Conservation (phyloP, 352 stramenopile genomes). For the Peronospora belbahrii region DNA sequence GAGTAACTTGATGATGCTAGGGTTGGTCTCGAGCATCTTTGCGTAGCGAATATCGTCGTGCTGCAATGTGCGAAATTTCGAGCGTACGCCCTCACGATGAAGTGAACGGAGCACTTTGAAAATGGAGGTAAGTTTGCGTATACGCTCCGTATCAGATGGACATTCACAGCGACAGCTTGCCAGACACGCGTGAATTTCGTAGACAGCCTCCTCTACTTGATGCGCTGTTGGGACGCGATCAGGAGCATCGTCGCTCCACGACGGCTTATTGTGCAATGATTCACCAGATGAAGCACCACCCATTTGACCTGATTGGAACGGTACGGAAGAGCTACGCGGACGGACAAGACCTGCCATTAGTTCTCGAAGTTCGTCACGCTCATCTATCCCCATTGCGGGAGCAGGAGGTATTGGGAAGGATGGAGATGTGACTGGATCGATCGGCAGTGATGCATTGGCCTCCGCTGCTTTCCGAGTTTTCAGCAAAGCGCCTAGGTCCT, state of each 20-base stretch:
- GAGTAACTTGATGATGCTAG: slow-evolving; percentile 71
- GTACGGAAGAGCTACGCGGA: slow-evolving; percentile 53
- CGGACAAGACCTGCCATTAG: slow-evolving; percentile 55
- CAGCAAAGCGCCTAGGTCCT: slow-evolving; percentile 27
- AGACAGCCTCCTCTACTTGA: slow-evolving; percentile 38
- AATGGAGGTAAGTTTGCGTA: slow-evolving; percentile 58
- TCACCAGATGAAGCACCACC: slow-evolving; percentile 31
- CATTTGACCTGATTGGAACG: slow-evolving; percentile 36
- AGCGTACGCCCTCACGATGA: slow-evolving; percentile 51
- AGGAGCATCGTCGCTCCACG: slow-evolving; percentile 50
- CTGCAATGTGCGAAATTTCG: slow-evolving; percentile 55
- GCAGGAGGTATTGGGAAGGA: slow-evolving; percentile 9
- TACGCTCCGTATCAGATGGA: slow-evolving; percentile 50
- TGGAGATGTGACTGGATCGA: slow-evolving; percentile 10
- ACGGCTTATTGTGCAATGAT: slow-evolving; percentile 28
- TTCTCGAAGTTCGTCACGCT: slow-evolving; percentile 51
- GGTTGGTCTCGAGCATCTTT: slow-evolving; percentile 53
- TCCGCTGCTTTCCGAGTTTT: slow-evolving; percentile 22
- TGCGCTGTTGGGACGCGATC: slow-evolving; percentile 29
- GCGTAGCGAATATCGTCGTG: slow-evolving; percentile 70
- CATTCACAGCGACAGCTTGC: slow-evolving; percentile 56
- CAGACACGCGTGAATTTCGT: slow-evolving; percentile 45
- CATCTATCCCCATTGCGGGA: slow-evolving; percentile 13
- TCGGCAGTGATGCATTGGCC: slow-evolving; percentile 1
- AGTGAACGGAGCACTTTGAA: slow-evolving; percentile 64